These are phyloP conservation scores for Bipolaris victoriae DNA, from an alignment of 2,329 filamentous ascomycete genomes.

Conservation along the genomic window DNA sequence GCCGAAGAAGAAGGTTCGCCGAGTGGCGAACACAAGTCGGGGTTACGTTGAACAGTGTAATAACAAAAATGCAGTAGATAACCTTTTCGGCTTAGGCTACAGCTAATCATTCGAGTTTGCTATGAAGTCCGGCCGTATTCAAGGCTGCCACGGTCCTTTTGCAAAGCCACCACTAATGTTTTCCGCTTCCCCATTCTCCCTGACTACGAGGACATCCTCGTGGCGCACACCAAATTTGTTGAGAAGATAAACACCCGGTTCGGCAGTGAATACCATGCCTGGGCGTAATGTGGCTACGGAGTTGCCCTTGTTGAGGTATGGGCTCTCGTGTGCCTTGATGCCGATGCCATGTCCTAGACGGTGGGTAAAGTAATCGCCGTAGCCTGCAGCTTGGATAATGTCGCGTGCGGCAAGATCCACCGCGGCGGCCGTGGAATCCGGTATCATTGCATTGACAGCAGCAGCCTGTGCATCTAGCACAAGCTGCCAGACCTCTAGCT, in stretches of 20 bases:
- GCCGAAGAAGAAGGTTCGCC: background rate
- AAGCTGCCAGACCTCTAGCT: conserved; percentile 64
- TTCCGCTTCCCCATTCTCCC: conserved; percentile 59
- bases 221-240: conserved; percentile 67
- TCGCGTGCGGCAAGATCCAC: conserved; percentile 66
- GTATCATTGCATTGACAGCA: conserved; percentile 58
- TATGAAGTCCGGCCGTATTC: background rate
- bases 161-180: conserved; percentile 62
- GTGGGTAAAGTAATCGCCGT: conserved; percentile 66
- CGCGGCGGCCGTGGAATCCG: conserved; percentile 62
- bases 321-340: conserved; percentile 70
- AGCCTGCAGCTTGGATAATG: conserved; percentile 64
- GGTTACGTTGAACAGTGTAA: background rate
- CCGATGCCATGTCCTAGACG: conserved; percentile 69
- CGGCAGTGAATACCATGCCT: conserved; percentile 69
- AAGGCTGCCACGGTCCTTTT: conserved; percentile 61
- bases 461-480: conserved; percentile 68
- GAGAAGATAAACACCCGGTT: conserved; percentile 68
- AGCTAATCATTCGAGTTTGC: background rate
- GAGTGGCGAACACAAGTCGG: background rate
- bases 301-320: conserved; percentile 69
- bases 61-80: background rate
- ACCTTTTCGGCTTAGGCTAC: background rate
- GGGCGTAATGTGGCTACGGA: conserved; percentile 53
- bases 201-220: conserved; percentile 67